These are phyloP conservation scores for Chrysanthemum makinoi DNA, from an alignment of 129 eudicot species.

Conservation along the genomic window DNA sequence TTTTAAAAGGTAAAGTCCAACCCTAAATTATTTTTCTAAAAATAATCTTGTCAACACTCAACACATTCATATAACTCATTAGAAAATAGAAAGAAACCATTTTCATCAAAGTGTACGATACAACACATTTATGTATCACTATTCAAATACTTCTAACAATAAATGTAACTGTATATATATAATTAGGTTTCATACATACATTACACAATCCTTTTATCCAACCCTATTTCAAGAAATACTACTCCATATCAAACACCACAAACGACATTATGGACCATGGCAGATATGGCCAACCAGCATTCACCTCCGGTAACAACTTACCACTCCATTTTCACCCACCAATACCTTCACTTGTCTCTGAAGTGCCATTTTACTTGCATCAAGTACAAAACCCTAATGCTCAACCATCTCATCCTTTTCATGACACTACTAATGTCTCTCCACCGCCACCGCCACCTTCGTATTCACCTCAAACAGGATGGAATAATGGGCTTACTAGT, in stretches of 20 bases:
- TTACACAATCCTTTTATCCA: slow-evolving; percentile 17
- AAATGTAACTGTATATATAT: not conserved
- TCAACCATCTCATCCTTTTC: slow-evolving; percentile 23
- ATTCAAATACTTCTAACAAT: not conserved
- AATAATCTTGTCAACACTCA: not conserved
- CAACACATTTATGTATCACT: not conserved
- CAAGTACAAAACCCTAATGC: slow-evolving; percentile 30
- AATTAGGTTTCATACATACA: not conserved
- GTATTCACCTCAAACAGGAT: slow-evolving; percentile 23
- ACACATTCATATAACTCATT: not conserved
- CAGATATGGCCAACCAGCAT: slow-evolving; percentile 27
- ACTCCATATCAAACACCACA: not conserved
- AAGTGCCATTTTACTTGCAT: slow-evolving; percentile 32
- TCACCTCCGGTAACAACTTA: slow-evolving; percentile 25
- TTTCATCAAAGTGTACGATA: not conserved
- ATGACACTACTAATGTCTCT: slow-evolving; percentile 18
- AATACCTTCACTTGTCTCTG: slow-evolving; percentile 23
- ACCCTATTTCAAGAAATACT: slow-evolving; percentile 23
- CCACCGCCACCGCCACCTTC: slow-evolving; percentile 20
- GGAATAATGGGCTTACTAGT: slow-evolving; percentile 8
- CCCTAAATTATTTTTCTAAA: no score
- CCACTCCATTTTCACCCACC: slow-evolving; percentile 25
- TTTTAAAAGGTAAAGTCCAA: no score
- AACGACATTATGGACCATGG: slow-evolving; percentile 29
- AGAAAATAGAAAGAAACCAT: not conserved